Conservation (phyloP, 1,284 basidiomycete species). For the Pascua guehoae region DNA sequence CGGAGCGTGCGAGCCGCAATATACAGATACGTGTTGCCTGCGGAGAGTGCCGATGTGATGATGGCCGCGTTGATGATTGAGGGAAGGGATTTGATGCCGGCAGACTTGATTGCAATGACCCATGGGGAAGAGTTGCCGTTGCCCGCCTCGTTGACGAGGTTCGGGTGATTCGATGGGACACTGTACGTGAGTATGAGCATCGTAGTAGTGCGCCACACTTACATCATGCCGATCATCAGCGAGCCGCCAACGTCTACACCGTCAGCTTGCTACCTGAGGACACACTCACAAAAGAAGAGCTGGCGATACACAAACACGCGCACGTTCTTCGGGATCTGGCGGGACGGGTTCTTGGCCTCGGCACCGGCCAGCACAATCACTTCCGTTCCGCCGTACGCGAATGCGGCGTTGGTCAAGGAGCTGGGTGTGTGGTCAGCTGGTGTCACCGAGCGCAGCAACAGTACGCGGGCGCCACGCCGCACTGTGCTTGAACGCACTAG, state of each 20-base stretch:
- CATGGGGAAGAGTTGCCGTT: constrained; percentile 34
- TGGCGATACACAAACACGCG: constrained; percentile 71
- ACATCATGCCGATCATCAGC: constrained; percentile 7
- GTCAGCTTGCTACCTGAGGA: neutral
- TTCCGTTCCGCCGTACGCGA: constrained; percentile 37
- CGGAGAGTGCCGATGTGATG: constrained; percentile 54
- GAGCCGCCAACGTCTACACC: constrained; percentile 2
- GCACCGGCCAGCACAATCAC: constrained; percentile 28
- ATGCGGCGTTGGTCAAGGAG: constrained; percentile 29
- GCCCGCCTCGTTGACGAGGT: constrained; percentile 1
- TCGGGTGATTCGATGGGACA: constrained; percentile 4
- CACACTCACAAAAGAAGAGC: constrained; percentile 50
- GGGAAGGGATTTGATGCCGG: constrained; percentile 63
- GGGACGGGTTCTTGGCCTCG: constrained; percentile 49
- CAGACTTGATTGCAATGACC: constrained; percentile 55
- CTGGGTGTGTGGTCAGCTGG: constrained; percentile 26
- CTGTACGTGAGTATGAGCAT: constrained; percentile 63
- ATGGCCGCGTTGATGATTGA: constrained; percentile 66
- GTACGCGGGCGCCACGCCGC: constrained; percentile 30
- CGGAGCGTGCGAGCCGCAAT: constrained; percentile 45
- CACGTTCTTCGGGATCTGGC: constrained; percentile 74
- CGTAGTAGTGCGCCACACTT: constrained; percentile 59
- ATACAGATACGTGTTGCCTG: constrained; percentile 51
- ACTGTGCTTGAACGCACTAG: constrained; percentile 26
- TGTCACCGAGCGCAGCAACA: constrained; percentile 23